Conservation (phyloP, 352 stramenopile genomes). For the Globisporangium acanthophoron region DNA sequence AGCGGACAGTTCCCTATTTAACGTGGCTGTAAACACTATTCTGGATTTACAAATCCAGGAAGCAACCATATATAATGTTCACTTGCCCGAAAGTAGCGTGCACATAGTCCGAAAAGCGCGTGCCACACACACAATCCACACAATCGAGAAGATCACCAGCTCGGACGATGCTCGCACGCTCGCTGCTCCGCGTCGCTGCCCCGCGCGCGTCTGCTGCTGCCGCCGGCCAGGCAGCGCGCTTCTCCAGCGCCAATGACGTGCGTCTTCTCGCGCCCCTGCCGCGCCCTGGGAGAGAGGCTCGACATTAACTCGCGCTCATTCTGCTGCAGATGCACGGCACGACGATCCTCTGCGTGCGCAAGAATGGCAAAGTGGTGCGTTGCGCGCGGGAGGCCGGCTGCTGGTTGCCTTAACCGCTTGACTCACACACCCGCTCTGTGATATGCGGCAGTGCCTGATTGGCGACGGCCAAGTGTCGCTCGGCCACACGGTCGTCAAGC, state of each 20-base stretch:
- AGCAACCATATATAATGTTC: no score
- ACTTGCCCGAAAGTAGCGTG: neutral
- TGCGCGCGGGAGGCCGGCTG: neutral
- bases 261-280: neutral
- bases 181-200: conserved; percentile 35
- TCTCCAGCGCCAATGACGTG: conserved; percentile 56
- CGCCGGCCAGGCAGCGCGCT: conserved; percentile 22
- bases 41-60: no score
- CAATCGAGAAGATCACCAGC: conserved; percentile 3
- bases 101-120: neutral
- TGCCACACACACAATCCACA: conserved; percentile 2
- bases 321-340: conserved; percentile 88
- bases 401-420: no score
- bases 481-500: conserved; percentile 95
- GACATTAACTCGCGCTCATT: neutral
- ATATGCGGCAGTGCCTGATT: conserved; percentile 83
- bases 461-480: conserved; percentile 98
- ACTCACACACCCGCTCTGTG: neutral
- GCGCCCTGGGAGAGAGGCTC: neutral
- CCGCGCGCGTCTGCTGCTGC: conserved; percentile 14
- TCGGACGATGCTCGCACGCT: conserved; percentile 48
- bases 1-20: no score
- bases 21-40: no score
- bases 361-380: conserved; percentile 95
- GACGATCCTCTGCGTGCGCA: conserved; percentile 98